A percentile compares a stretch with the other conserved stretches of the same genome.
Conservation (phyloP, 441 rosid species). For the Syzygium malaccense region DNA sequence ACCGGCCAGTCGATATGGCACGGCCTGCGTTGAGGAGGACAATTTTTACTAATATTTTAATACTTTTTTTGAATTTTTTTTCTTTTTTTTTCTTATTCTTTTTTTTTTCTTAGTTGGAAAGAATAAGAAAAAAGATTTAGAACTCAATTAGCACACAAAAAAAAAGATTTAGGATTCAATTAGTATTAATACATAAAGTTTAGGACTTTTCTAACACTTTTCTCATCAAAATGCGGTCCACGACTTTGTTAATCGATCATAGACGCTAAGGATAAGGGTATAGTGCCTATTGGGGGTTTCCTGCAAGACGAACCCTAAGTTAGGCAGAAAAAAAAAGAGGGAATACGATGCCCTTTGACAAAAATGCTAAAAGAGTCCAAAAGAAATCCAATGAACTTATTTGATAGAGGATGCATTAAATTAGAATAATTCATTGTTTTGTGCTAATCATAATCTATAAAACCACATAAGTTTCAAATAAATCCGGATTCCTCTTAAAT, state of each 20-base stretch:
- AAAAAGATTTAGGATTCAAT: no score
- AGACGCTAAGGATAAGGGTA: not conserved
- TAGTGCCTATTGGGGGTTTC: not conserved
- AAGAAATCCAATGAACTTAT: not conserved
- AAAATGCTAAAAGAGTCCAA: not conserved
- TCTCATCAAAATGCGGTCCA: not conserved
- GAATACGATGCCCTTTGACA: not conserved
- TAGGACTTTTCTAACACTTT: no score
- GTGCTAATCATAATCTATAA: not conserved
- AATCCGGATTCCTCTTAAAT: not conserved
- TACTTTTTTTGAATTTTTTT: no score
- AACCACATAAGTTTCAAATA: not conserved
- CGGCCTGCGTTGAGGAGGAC: accelerated
- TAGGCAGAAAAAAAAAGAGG: not conserved
- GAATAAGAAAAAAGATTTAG: no score
- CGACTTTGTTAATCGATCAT: not conserved
- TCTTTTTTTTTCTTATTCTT: no score
- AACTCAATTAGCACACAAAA: no score
- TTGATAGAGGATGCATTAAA: not conserved
- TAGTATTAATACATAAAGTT: no score
- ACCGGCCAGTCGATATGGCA: no score
- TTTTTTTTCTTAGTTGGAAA: no score
- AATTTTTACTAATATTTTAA: no score
- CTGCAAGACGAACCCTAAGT: not conserved
- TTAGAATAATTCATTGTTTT: not conserved